Conservation (phyloP, 23 red algal genomes). For the Chondrus crispus region DNA sequence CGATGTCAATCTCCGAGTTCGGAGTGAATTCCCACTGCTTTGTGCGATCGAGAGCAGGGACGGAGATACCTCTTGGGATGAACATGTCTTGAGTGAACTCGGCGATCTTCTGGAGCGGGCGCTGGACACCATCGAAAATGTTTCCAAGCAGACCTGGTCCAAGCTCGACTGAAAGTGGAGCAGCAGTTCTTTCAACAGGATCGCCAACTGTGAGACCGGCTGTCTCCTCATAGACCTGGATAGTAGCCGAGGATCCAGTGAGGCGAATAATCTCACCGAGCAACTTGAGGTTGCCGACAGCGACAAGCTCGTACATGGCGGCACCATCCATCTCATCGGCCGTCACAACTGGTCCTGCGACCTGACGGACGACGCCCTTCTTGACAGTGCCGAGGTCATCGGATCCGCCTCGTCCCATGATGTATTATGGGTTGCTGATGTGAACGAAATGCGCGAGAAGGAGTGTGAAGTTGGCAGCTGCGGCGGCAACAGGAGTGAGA, state of each 20-base stretch:
- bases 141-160: slow-evolving; percentile 93
- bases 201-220: slow-evolving; percentile 91
- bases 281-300: slow-evolving; percentile 82
- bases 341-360: slow-evolving; percentile 95
- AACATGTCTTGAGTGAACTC: slow-evolving; percentile 77
- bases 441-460: not conserved
- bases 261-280: slow-evolving; percentile 99
- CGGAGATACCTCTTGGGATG: slow-evolving; percentile 91
- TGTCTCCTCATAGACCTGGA: slow-evolving; percentile 98
- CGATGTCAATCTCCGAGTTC: slow-evolving; percentile 50
- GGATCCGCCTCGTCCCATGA: slow-evolving; percentile 60
- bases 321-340: slow-evolving; percentile 92
- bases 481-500: too few relatives aligned
- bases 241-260: slow-evolving; percentile 85
- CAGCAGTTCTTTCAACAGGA: slow-evolving; percentile 87
- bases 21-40: slow-evolving; percentile 91
- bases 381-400: slow-evolving; percentile 42
- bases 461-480: not conserved
- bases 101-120: slow-evolving; percentile 96
- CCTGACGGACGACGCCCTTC: slow-evolving; percentile 81
- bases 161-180: slow-evolving; percentile 97
- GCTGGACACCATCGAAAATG: slow-evolving; percentile 98
- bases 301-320: slow-evolving; percentile 99
- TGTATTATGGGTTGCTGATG: not conserved
- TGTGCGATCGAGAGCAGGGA: slow-evolving; percentile 78